Evolutionary conservation across 139 green algal species (phyloP), one percentile per base, ranked within the genome.

Genomic region (Coccomyxa sp.): DNA sequence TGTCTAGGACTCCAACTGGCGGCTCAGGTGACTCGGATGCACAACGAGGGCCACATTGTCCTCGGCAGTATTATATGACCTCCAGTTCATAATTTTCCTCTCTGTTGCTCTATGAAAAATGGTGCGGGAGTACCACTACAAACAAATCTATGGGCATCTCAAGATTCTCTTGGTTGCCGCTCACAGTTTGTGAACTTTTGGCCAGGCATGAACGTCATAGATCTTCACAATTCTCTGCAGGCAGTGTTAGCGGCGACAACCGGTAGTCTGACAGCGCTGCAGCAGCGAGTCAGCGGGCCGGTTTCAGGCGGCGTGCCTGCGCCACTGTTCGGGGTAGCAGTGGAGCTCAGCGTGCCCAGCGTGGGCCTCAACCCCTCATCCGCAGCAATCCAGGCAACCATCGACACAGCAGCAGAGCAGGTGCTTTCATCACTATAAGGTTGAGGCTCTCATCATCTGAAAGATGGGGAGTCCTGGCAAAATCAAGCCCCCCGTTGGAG

Each of bases 331-430:
- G 90, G 96, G 66, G 94, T 96, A 27, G 67, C 45, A 80, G 92
- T 98, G 27, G 91, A 98, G 91, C 93, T 98, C 60, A 94, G 92
- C 79, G 91, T 98, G 58, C 95, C 95, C 10, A 90, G 90, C 28
- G 93, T 98, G 23, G 86, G 85, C 58, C 91, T 97, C 81, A 95
- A 93, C 85, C 95, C 95, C 14, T 89, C 88, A 7, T 90, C 98
- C 80, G 94, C 96, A 27, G 93, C 95, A 25, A 97, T 98, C 76
- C 95, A 98, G 92, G 76, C 86, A 15, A 89, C 93, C 67, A 94
- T 98, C 87, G 97, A 97, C 86, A 82, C 86, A 28, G 93, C 89
- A 32, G 93, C 91, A 75, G 95, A 96, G 84, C 89, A 91, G 90
- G 84, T 90, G 86, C 28, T 79, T 27, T 28, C 13, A 3, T 3